Evolutionary conservation across 768 basidiomycete species (phyloP), one percentile per base, ranked within the genome.

Genomic region (Panellus pusillus): DNA sequence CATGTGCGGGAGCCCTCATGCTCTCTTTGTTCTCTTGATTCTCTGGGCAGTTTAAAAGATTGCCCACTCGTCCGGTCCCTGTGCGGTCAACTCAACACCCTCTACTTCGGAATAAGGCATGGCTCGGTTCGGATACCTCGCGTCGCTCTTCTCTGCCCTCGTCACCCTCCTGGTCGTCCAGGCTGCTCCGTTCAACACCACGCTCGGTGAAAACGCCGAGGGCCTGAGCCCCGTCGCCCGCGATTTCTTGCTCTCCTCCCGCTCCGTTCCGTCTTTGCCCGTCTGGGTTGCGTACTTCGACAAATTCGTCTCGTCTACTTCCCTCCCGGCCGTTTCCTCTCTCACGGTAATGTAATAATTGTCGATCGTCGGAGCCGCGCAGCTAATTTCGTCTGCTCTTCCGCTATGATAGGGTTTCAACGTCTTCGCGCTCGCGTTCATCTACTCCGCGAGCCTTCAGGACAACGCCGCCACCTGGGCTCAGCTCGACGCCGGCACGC

Each of bases 241-340:
- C n/a, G 44, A 53, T 17, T 28, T 54, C 40, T 20, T 58, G 27
- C 47, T 53, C 47, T 39, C 51, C 6, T 52, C 57, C 38, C 46
- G 57, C 44, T 52, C 48, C 18, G 39, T 54, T 32, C 52, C 52
- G 6, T 15, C 47, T 39, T 39, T 47, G 37, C 47, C 54, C 27
- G 44, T 32, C 27, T 58, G 42, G 43, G 52, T 58, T 17, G 52
- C 57, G 13, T 58, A 58, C 48, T 58, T 58, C 44, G 57, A 58
- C 52, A n/a, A 20, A 32, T 58, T 36, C 48, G 27, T 58, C 44
- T 54, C 57, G 52, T 58, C 28, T 13, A 42, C 18, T 8, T 50
- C 47, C 12, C 57, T 58, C 24, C 57, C 57, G 4, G 44, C 36
- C 12, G 44, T 43, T 24, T 50, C 52, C 20, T 9, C 15, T 18